These are phyloP conservation scores for Suhomyces tanzawaensis DNA, from an alignment of 805 yeast species.

Conservation along the genomic window DNA sequence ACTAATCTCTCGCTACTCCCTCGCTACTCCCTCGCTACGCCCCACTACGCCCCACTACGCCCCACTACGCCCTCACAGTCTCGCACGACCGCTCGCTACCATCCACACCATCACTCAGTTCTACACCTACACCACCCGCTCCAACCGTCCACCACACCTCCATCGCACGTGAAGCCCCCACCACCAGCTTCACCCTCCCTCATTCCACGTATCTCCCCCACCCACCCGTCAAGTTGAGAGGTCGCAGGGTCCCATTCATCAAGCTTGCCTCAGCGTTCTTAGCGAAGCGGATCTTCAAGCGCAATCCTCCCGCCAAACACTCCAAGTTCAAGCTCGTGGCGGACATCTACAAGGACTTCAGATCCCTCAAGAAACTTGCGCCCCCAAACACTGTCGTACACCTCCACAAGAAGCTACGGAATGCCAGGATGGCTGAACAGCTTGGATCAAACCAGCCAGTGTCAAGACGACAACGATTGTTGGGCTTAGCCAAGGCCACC, in stretches of 20 bases:
- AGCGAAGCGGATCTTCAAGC: slow-evolving; percentile 12
- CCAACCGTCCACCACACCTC: neutral
- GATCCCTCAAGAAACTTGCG: slow-evolving; percentile 17
- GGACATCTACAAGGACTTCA: slow-evolving; percentile 34
- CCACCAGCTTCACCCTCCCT: neutral
- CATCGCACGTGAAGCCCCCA: neutral
- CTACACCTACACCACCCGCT: neutral
- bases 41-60: too few species aligned
- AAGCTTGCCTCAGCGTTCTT: slow-evolving; percentile 20
- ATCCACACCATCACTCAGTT: neutral
- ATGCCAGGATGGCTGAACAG: slow-evolving; percentile 16
- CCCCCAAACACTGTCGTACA: neutral
- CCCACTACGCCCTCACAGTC: neutral
- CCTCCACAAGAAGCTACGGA: slow-evolving; percentile 8
- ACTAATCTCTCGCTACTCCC: neutral
- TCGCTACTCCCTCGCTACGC: neutral
- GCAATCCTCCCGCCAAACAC: slow-evolving; percentile 8
- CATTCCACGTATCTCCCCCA: too few species aligned
- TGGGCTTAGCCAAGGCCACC: slow-evolving; percentile 53
- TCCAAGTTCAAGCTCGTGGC: slow-evolving; percentile 25
- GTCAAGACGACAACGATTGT: slow-evolving; percentile 46
- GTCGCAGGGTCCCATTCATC: slow-evolving; percentile 6
- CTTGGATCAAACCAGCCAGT: slow-evolving; percentile 5
- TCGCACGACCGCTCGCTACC: neutral
- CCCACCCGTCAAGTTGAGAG: slow-evolving; percentile 4